Base-by-base conservation (phyloP, 495 filamentous ascomycete genomes). In the Penicillium canariense region DNA sequence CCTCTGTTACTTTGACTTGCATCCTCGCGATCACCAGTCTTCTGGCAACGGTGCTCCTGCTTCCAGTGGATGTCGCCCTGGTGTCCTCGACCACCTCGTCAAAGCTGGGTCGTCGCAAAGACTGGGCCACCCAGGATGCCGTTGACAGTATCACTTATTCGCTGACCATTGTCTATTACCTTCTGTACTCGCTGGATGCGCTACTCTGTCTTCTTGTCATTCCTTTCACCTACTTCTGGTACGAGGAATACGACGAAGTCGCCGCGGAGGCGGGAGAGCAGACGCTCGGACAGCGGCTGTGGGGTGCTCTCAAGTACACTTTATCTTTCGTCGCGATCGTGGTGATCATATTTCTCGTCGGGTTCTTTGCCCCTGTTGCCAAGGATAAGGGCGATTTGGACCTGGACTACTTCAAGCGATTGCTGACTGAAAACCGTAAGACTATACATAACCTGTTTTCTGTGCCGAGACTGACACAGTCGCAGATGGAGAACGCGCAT, bases 201-300 rank as follows among this genome's bases (percentile, higher is more conserved):
- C 68, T 96, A 2, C 85, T 99, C 12, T 97, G 95, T 66, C 78
- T 99, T 32, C 64, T 98, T 30, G 83, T 96, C 17, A 85, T 96
- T 17, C 94, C 94, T 1, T 99, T 99, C 66, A 86, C 91, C 11
- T 99, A 97, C 73, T 99, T 99, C 72, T 96, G 86, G 84, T 96
- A 95, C 57, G 94, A 99, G 72, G 95, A 97, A 70, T 94, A 95
- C 62, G 89, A 93, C 61, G 87, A 96, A 73, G 87, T 89, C 46
- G 88, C 89, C 28, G 75, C 82, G 18, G 88, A 95, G 52, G 81
- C 88, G 22, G 88, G 89, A 12, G 81, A 78, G n/a, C 86, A 90
- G 66, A 86, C 85, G 5, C 56, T 84, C 44, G 83, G 77, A 3
- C 76, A 81, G 55, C 80, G 88, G 25, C 74, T 96, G 53, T 91